Evolutionary conservation across 306 rosid species (phyloP).

Genomic region (Amphicarpaea edgeworthii): DNA sequence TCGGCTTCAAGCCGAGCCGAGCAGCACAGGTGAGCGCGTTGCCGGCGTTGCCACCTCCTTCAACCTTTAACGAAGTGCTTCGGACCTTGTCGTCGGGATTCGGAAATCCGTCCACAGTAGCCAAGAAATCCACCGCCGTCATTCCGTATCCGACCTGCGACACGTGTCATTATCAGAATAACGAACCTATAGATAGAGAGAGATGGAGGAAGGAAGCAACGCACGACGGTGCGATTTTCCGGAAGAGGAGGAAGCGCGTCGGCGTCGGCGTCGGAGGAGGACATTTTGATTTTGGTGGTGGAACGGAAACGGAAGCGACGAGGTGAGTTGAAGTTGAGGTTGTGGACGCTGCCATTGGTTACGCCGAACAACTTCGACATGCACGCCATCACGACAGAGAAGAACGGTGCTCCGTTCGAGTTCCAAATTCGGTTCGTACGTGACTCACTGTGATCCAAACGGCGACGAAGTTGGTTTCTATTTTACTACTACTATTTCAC

Average conservation of each 20-base stretch:
- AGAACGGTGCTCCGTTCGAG: background rate
- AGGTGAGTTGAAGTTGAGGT: background rate
- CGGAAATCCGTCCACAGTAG: constrained; percentile 55
- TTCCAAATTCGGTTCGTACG: background rate
- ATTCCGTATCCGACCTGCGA: constrained; percentile 51
- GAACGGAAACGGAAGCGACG: constrained; percentile 19
- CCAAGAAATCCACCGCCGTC: constrained; percentile 55
- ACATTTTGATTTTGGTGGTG: constrained; percentile 20
- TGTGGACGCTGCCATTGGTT: background rate
- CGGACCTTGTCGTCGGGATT: constrained; percentile 59
- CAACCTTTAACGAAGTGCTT: constrained; percentile 59
- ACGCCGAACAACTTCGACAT: background rate
- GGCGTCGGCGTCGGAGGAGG: constrained; percentile 10
- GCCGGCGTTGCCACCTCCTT: constrained; percentile 95
- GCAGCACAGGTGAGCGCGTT: constrained; percentile 86
- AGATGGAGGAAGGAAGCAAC: background rate
- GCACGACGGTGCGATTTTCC: constrained; percentile 46
- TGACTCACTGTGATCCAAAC: too few species aligned
- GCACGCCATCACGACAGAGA: constrained; percentile 15
- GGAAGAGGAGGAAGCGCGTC: constrained; percentile 43
- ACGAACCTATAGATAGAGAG: background rate
- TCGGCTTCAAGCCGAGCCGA: constrained; percentile 82
- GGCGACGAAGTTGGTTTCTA: background rate
- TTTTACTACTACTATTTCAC: too few species aligned
- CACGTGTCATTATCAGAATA: background rate